Base-by-base conservation (phyloP, 257 asterid genomes). In the Linaria vulgaris region DNA sequence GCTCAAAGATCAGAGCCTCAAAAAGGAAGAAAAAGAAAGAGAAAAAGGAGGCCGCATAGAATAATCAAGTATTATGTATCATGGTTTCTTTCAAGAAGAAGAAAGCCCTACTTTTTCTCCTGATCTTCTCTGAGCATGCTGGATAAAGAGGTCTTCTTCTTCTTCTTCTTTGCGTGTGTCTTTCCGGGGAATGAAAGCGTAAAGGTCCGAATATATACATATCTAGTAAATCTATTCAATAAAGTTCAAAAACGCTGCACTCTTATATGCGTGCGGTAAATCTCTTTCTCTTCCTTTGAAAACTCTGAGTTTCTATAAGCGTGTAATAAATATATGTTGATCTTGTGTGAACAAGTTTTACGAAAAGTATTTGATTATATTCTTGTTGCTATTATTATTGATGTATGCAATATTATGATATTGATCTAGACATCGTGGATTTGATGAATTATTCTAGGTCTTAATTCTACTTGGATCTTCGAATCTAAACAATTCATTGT, bases 101-200 rank as follows among this genome's bases (percentile, higher is more conserved):
- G 80, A 74, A 69, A 78, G 78, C 84, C 84, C 86, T 78, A 76
- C 31, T 59, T 78, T 25, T 47, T 38, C 25, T 51, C 30, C 53
- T 43, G 21, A 39, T 21, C 62, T 54, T 44, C 56, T 58, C 47
- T 50, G 48, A 58, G 54, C 49, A 46, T 17, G 53, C 57, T 44
- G 41, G 1, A 16, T 50, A 22, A 22, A 34, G 31, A 17, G n/a
- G n/a, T 50, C 44, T 71, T 63, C 69, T 75, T 67, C 79, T 73
- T 69, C 70, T 47, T 59, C 61, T 63, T 43, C 62, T 69, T 15
- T 46, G 46, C 46, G 63, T 27, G 47, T 68, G 37, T 72, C 37
- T 65, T 59, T 48, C 62, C 27, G 52, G 86, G 89, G 89, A 69
- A 80, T 78, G 24, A 82, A 83, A 80, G 86, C 82, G 14, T 55